Evolutionary conservation across 1,284 basidiomycete genomes (phyloP), one percentile per base, ranked within the genome.

Genomic region (Schizophyllum commune): DNA sequence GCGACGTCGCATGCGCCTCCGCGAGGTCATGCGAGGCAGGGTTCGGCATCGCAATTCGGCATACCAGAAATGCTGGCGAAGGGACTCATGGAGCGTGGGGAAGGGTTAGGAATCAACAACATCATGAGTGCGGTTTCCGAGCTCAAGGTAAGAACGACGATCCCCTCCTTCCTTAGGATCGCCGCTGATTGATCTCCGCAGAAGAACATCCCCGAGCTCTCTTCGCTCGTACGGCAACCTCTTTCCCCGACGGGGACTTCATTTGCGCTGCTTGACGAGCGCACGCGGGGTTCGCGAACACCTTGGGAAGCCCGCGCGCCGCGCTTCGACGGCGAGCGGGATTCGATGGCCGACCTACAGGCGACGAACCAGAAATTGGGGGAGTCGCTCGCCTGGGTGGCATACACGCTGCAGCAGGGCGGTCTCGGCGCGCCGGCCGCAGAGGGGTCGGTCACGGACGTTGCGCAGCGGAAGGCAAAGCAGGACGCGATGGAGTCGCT

Each of bases 161-260:
- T 32, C 8, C 52, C 8, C 52, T 15, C 21, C 19, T 52, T 59
- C 54, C 27, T 7, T 57, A 34, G 53, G 32, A 27, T 19, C 59
- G 22, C 13, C 58, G 58, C 55, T 52, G 62, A 53, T 63, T 60
- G 63, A 22, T 21, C 5, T 60, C 52, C 60, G 5, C 67, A 94
- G 92, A 86, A 84, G 63, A 94, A 92, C 71, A 81, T 94, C 19
- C 92, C 92, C 1, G 93, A 95, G 65, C 69, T 93, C 17, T 81
- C 81, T n/a, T 83, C 85, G 17, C 75, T 92, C n/a, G 79, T 80
- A 47, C 83, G 83, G 32, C 78, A 86, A 22, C 75, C 83, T 0
- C 74, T 74, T 57, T 71, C 80, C 1, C 73, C 78, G 4, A 75
- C 76, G 60, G 69, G 78, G 27, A 27, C 27, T 4, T 75, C 81